Base-by-base conservation (phyloP, 768 basidiomycete genomes). In the Pisolithus sp. region DNA sequence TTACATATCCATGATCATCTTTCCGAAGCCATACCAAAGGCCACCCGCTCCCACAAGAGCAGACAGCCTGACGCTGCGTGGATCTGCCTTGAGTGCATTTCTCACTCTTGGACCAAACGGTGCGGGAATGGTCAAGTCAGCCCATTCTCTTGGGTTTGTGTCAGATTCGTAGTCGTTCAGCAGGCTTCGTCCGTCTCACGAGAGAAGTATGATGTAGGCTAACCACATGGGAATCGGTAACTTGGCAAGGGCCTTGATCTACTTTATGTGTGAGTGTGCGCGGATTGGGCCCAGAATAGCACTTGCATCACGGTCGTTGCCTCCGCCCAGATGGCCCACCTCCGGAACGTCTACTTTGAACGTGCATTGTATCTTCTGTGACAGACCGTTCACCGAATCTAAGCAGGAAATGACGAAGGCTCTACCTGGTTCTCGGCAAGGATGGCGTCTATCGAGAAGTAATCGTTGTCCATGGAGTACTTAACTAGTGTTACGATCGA, bases 21-120 rank as follows among this genome's bases (percentile, higher is more conserved):
- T 85, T 13, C 93, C 93, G 66, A 93, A 93, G 4, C 85, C 86
- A 66, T 96, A 97, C 93, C 94, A 97, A 59, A 83, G 70, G 2
- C 91, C 89, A 2, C 89, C 89, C 10, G 85, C 83, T 7, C 93
- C 94, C 8, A 95, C 91, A 7, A 94, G 80, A 41, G 77, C 78
- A 9, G 89, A 81, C 6, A 97, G 75, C 54, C 81, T 84, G 49
- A 97, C 93, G 57, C 87, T 90, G 20, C 81, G 79, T 9, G 94
- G 77, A 50, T 95, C 93, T 18, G 94, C 93, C 60, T 85, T 90
- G 48, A 97, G 76, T 1, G 93, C 94, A 56, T 92, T 89, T 46
- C 82, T 75, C 2, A 96, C 92, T 59, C 84, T 81, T 23, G 77
- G 70, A 10, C 79, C 79, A 69, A 92, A 95, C 0, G 93, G 78